A percentile compares a stretch with the other conserved stretches of the same genome.
Conservation (phyloP, 441 rosid genomes). For the Sinapis alba region DNA sequence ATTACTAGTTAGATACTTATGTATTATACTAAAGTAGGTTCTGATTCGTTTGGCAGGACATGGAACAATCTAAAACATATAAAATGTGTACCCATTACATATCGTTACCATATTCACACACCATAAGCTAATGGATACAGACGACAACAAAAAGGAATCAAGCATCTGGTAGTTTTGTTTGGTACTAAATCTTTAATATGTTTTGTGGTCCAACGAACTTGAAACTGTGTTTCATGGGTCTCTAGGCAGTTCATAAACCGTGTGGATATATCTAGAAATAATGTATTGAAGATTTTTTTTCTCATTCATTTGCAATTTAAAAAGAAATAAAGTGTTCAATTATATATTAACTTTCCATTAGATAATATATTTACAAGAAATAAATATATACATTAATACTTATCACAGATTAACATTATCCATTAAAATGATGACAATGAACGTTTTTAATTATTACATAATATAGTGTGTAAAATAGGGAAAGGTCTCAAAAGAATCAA, state of each 20-base stretch:
- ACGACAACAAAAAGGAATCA: neutral
- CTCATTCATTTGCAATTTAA: neutral
- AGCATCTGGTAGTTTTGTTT: neutral
- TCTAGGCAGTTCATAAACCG: conserved; percentile 10
- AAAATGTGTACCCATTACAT: neutral
- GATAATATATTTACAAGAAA: conserved; percentile 26
- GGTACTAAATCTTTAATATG: neutral
- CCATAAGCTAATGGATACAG: neutral
- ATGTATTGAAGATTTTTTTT: neutral
- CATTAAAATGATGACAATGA: conserved; percentile 26
- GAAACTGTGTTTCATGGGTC: conserved; percentile 6
- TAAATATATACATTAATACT: conserved; percentile 9
- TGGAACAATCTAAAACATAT: neutral
- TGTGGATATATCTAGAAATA: neutral
- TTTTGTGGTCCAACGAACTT: conserved; percentile 17
- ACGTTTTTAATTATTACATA: neutral
- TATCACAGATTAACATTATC: conserved; percentile 28
- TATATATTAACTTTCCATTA: neutral
- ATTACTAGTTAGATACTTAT: neutral
- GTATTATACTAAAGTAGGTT: neutral
- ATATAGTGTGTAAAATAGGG: neutral
- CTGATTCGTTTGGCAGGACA: conserved; percentile 1
- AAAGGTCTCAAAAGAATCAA: conserved; percentile 28
- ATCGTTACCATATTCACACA: neutral
- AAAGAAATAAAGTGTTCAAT: neutral